Base-by-base conservation (phyloP, 75 land plant genomes). In the Sequoia sempervirens region DNA sequence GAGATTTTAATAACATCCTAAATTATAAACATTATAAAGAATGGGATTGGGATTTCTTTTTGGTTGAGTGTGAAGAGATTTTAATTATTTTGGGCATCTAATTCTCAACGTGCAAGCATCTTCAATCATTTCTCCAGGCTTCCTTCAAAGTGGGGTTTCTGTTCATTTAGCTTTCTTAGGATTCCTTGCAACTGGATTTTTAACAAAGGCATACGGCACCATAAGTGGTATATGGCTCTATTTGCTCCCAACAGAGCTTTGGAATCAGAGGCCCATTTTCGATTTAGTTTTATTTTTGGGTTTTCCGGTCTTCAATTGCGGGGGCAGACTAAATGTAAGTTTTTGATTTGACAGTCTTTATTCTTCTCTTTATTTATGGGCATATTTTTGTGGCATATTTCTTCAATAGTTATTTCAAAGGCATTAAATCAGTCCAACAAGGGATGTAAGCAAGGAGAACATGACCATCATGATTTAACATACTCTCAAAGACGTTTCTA, bases 91-190 rank as follows among this genome's bases (percentile, higher is more conserved):
- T 23, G 46, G 28, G 80, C n/a, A 78, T 78, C 80, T n/a, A 50
- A 78, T 78, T 78, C 80, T n/a, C 43, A 78, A 78, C 80, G 45
- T 78, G 50, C 28, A 78, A 78, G 47, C 46, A 13, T 26, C 28
- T 78, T 26, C 47, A 2, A n/a, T 78, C 26, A 20, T 46, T 4
- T 10, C 46, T 43, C n/a, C 17, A 45, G 50, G 80, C 80, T 78
- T 78, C 50, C 46, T 41, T 45, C 12, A 50, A 78, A 78, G 50
- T 45, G 46, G 45, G 80, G 11, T 69, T 78, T 78, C 10, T 78
- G 30, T 23, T 4, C 30, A 1, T 45, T 76, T 50, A 17, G 80
- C 30, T 45, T 78, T 78, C 14, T 20, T 4, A 45, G 80, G 50
- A 32, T 78, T 76, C 47, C 47, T 76, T 43, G 45, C n/a, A 40